These are phyloP conservation scores for Emergomyces africanus DNA, from an alignment of 2,329 filamentous ascomycete genomes.

Conservation along the genomic window DNA sequence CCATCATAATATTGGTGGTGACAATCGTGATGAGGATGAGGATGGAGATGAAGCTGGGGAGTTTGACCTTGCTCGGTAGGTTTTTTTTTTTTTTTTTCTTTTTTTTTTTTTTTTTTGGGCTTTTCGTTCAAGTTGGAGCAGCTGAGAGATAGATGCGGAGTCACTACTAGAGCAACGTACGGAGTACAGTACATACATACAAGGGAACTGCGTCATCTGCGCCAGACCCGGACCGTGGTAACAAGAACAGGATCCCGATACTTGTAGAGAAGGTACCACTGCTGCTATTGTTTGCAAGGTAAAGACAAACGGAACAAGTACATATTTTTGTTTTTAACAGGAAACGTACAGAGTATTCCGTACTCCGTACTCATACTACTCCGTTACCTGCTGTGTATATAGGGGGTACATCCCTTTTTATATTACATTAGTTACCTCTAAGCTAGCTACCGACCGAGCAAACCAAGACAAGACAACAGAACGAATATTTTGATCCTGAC, in stretches of 20 bases:
- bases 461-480: too few species aligned
- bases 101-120: background rate
- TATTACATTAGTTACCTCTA: too few species aligned
- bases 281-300: background rate
- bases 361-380: too few species aligned
- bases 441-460: too few species aligned
- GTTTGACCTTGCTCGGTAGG: constrained; percentile 36
- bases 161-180: too few species aligned
- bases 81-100: constrained; percentile 1
- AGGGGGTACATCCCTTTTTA: too few species aligned
- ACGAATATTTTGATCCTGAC: background rate
- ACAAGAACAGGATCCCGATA: background rate
- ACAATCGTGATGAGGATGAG: constrained; percentile 8
- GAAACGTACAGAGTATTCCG: too few species aligned
- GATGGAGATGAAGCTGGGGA: constrained; percentile 29
- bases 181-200: background rate
- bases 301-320: background rate
- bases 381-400: too few species aligned
- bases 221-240: background rate
- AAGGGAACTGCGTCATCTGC: background rate
- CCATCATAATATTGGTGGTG: background rate
- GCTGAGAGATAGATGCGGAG: too few species aligned
- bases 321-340: background rate
- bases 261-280: background rate
- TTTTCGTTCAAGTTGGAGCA: too few species aligned